Conservation (phyloP, 2,329 filamentous ascomycete species). For the Colletotrichum sublineola region DNA sequence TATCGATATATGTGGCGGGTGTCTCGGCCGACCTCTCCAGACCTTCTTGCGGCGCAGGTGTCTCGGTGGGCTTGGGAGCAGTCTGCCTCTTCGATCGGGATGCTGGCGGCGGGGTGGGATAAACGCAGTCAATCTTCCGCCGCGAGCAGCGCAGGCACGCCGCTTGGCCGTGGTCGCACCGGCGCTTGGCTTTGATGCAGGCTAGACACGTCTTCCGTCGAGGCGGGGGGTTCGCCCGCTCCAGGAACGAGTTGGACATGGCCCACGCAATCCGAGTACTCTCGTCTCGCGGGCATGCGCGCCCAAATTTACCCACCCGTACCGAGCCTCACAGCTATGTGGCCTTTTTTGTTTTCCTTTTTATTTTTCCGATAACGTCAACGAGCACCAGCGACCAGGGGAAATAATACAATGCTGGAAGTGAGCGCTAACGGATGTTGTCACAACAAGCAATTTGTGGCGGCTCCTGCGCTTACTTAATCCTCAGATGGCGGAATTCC, state of each 20-base stretch:
- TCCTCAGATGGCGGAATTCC: slow-evolving; percentile 32
- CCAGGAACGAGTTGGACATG: slow-evolving; percentile 45
- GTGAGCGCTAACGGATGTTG: neutral
- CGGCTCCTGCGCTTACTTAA: slow-evolving; percentile 24
- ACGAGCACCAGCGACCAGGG: neutral
- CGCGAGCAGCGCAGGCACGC: slow-evolving; percentile 66
- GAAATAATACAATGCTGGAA: neutral
- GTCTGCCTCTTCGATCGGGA: neutral
- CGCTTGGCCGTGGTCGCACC: slow-evolving; percentile 66
- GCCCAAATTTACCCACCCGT: neutral
- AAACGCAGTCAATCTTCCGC: slow-evolving; percentile 62
- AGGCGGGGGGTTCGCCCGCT: slow-evolving; percentile 60
- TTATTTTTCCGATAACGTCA: neutral
- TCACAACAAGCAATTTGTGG: neutral
- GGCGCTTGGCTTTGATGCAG: slow-evolving; percentile 69
- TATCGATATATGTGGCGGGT: neutral
- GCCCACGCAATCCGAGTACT: slow-evolving; percentile 12
- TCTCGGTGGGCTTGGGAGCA: neutral
- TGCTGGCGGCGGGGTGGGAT: slow-evolving; percentile 48
- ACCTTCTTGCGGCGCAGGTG: neutral
- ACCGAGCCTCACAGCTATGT: neutral
- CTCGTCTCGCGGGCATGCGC: neutral
- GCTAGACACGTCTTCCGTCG: slow-evolving; percentile 69
- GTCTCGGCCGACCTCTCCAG: neutral
- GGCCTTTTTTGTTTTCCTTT: too few relatives aligned